Conservation (phyloP, 495 filamentous ascomycete species). For the Lichina pygmaea region DNA sequence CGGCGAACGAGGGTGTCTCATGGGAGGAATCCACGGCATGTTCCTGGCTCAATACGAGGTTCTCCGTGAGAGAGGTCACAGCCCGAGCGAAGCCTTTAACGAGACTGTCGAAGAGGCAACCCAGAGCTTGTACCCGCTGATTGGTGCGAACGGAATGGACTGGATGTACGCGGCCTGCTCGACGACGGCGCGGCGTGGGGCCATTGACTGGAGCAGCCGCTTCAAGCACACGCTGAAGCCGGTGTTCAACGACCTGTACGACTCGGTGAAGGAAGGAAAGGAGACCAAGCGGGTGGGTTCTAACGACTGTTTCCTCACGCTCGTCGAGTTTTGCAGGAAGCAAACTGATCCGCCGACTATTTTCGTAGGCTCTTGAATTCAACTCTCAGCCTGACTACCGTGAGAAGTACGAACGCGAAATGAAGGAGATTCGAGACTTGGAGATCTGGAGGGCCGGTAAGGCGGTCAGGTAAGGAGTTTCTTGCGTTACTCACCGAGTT, state of each 20-base stretch:
- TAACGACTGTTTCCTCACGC: neutral
- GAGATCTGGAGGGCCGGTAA: conserved; percentile 99
- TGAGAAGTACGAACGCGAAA: conserved; percentile 83
- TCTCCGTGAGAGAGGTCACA: conserved; percentile 91
- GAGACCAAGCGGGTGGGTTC: conserved; percentile 48
- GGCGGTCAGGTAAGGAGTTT: conserved; percentile 46
- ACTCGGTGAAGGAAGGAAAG: conserved; percentile 59
- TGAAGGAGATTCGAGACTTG: conserved; percentile 82
- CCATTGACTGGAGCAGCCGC: conserved; percentile 85
- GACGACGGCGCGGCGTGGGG: conserved; percentile 89
- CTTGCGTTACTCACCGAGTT: neutral
- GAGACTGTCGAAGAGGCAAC: conserved; percentile 99
- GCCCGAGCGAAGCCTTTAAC: conserved; percentile 96
- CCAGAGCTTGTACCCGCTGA: conserved; percentile 89
- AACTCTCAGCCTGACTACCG: conserved; percentile 87
- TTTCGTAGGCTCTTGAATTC: conserved; percentile 46
- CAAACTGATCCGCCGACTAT: neutral
- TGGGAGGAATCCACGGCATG: conserved; percentile 99
- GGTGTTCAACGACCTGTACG: conserved; percentile 89
- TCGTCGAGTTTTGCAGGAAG: neutral
- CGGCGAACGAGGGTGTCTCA: conserved; percentile 97
- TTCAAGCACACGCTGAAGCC: conserved; percentile 97
- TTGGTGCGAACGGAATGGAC: conserved; percentile 93
- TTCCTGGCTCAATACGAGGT: conserved; percentile 99
- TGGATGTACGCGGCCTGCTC: conserved; percentile 99